Evolutionary conservation across 805 yeast species (phyloP).

Genomic region (Zygosaccharomyces bisporus): DNA sequence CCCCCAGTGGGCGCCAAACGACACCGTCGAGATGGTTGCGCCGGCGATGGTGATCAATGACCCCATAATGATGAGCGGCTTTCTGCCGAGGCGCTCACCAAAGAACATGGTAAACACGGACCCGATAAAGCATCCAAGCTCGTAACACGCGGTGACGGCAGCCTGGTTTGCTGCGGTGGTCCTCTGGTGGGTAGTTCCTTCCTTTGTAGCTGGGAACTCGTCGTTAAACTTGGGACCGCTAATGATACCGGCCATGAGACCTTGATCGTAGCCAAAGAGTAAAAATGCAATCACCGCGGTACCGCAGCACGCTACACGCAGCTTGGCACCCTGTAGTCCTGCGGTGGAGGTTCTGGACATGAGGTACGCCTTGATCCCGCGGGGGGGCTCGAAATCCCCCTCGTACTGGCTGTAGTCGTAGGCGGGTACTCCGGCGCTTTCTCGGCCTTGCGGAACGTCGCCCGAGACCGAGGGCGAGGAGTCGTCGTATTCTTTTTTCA

Average conservation of each 20-base stretch:
- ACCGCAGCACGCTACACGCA: slow-evolving; percentile 48
- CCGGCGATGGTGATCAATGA: slow-evolving; percentile 56
- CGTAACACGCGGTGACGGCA: slow-evolving; percentile 66
- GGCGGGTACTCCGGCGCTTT: not conserved
- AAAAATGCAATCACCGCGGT: slow-evolving; percentile 62
- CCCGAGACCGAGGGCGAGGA: not conserved
- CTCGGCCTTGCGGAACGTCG: not conserved
- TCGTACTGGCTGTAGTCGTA: not conserved
- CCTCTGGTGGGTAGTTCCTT: slow-evolving; percentile 25
- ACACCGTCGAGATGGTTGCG: slow-evolving; percentile 52
- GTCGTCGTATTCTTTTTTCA: not conserved
- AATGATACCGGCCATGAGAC: slow-evolving; percentile 65
- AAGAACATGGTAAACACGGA: slow-evolving; percentile 57
- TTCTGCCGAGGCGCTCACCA: slow-evolving; percentile 66
- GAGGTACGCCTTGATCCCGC: slow-evolving; percentile 3
- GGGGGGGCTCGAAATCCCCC: slow-evolving; percentile 6
- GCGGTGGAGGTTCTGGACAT: slow-evolving; percentile 46
- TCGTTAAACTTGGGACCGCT: slow-evolving; percentile 59
- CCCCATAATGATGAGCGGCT: slow-evolving; percentile 56
- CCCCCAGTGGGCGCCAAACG: slow-evolving; percentile 53
- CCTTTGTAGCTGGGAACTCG: slow-evolving; percentile 54
- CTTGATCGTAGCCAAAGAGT: slow-evolving; percentile 76
- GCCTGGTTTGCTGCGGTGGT: slow-evolving; percentile 65
- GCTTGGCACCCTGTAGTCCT: slow-evolving; percentile 55
- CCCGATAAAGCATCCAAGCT: slow-evolving; percentile 72